These are phyloP conservation scores for Chrysoporthe puriensis DNA, from an alignment of 2,329 filamentous ascomycete species.

Conservation along the genomic window DNA sequence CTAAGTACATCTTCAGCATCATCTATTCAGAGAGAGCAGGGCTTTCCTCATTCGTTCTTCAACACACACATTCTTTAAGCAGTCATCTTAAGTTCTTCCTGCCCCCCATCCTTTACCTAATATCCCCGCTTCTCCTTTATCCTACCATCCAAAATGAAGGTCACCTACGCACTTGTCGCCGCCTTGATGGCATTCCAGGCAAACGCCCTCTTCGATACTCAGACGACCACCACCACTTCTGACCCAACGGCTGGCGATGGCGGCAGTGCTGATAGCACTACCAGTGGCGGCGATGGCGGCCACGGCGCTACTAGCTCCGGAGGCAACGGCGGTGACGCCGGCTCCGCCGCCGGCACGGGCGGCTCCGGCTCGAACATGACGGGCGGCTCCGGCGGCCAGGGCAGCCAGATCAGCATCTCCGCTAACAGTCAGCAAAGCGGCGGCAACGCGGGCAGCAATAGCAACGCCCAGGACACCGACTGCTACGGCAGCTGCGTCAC, in stretches of 20 bases:
- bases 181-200: constrained; percentile 19
- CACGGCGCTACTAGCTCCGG: neutral
- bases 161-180: neutral
- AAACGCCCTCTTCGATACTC: neutral
- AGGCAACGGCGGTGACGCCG: neutral
- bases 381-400: neutral
- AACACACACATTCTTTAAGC: neutral
- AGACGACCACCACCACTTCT: neutral
- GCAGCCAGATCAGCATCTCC: neutral
- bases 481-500: constrained; percentile 19
- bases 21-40: neutral
- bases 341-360: neutral
- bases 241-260: neutral
- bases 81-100: neutral
- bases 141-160: constrained; percentile 5
- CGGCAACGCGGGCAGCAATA: neutral
- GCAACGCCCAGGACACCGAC: constrained; percentile 9
- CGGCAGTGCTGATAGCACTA: neutral
- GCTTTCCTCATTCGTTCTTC: neutral
- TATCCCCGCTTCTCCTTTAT: neutral
- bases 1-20: neutral
- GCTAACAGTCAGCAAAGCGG: neutral
- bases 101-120: neutral
- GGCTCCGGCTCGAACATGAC: neutral
- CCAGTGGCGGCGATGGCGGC: neutral